Conservation (phyloP, 495 filamentous ascomycete genomes). For the Durotheca rogersii region DNA sequence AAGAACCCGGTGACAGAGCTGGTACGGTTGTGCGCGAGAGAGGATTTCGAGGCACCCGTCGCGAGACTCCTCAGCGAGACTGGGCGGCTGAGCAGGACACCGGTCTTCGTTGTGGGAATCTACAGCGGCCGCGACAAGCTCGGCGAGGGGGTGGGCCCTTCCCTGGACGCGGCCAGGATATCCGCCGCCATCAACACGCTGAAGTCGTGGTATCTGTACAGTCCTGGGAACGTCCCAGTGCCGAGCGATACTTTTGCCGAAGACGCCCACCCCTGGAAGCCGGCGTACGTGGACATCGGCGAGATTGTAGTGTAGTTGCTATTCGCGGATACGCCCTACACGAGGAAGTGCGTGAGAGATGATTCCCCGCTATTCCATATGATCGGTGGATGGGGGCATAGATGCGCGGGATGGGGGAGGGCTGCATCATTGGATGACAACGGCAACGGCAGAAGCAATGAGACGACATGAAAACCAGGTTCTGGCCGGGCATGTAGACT, state of each 20-base stretch:
- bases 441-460: no score
- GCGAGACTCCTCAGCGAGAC: constrained; percentile 87
- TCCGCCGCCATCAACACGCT: constrained; percentile 79
- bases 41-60: constrained; percentile 84
- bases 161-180: constrained; percentile 71
- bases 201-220: constrained; percentile 95
- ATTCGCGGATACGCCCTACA: constrained; percentile 23
- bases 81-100: constrained; percentile 73
- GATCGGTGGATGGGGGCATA: no score
- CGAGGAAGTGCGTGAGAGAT: neutral
- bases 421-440: constrained; percentile 10
- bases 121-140: constrained; percentile 85
- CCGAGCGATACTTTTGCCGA: constrained; percentile 75
- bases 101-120: constrained; percentile 94
- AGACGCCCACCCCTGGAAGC: constrained; percentile 67
- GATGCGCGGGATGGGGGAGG: constrained; percentile 1
- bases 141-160: constrained; percentile 77
- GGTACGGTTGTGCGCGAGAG: constrained; percentile 73
- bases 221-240: constrained; percentile 65
- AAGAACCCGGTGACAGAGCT: constrained; percentile 78
- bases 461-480: constrained; percentile 3
- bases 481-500: constrained; percentile 1
- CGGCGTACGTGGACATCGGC: constrained; percentile 83
- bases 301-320: constrained; percentile 71
- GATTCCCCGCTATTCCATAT: constrained; percentile 4